phyloP scores from a whole-genome alignment of 352 stramenopile species.

The Pythium folliculosum region DNA sequence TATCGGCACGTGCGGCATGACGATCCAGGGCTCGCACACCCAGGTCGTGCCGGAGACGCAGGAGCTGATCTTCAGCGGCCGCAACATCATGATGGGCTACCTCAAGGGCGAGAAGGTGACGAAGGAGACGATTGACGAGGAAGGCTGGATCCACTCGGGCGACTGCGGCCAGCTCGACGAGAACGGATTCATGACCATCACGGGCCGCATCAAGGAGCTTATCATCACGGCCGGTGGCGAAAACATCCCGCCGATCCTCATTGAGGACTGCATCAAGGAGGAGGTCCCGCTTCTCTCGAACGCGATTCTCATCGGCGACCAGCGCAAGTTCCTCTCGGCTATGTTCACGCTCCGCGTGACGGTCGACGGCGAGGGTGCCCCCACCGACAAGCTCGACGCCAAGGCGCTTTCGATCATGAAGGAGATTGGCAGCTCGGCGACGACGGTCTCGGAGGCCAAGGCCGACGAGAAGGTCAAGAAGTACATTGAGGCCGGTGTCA shows the following conservation, averaged over 20 bases:
- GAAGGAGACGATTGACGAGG: constrained; percentile 89
- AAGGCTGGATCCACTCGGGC: constrained; percentile 94
- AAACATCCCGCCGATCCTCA: constrained; percentile 93
- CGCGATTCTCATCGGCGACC: constrained; percentile 92
- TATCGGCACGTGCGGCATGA: constrained; percentile 80
- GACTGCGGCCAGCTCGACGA: constrained; percentile 92
- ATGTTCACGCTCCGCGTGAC: constrained; percentile 88
- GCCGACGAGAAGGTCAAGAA: constrained; percentile 75
- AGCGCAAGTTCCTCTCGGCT: constrained; percentile 90
- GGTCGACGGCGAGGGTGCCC: constrained; percentile 77
- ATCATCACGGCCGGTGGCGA: constrained; percentile 96
- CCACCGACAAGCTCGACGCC: constrained; percentile 78
- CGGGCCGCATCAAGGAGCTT: constrained; percentile 95
- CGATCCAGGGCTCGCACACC: constrained; percentile 73
- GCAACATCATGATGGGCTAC: constrained; percentile 91
- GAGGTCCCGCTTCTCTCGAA: constrained; percentile 88
- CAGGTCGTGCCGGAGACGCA: constrained; percentile 59
- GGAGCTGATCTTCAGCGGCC: constrained; percentile 79
- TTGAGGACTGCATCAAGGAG: constrained; percentile 92
- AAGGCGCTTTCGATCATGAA: constrained; percentile 62
- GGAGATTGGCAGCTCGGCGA: constrained; percentile 69
- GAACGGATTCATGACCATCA: constrained; percentile 94
- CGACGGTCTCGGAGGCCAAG: constrained; percentile 68
- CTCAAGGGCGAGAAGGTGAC: constrained; percentile 78
- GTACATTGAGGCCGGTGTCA: constrained; percentile 73